phyloP scores from a whole-genome alignment of 805 yeast species.

The Alloascoidea hylecoeti region DNA sequence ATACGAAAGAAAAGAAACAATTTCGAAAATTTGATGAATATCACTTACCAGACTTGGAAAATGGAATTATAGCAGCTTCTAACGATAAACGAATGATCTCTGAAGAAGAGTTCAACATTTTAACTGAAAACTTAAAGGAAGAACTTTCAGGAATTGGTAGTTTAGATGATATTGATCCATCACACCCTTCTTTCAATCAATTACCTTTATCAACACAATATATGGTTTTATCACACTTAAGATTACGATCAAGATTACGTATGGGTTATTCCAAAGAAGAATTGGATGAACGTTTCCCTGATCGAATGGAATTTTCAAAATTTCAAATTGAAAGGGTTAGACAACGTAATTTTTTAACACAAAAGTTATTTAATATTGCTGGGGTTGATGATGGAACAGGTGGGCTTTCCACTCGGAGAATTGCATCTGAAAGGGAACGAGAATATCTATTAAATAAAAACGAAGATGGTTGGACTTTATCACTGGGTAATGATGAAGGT shows the following conservation, averaged over 20 bases:
- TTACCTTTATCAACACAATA: slow-evolving; percentile 84
- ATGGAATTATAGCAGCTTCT: slow-evolving; percentile 31
- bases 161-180: neutral
- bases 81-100: slow-evolving; percentile 65
- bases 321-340: slow-evolving; percentile 91
- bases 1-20: slow-evolving; percentile 6
- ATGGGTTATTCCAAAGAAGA: slow-evolving; percentile 95
- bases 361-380: slow-evolving; percentile 65
- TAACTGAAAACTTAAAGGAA: slow-evolving; percentile 38
- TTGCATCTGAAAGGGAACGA: slow-evolving; percentile 73
- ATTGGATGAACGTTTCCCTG: slow-evolving; percentile 65
- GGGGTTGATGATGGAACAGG: slow-evolving; percentile 48
- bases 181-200: slow-evolving; percentile 30
- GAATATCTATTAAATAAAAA: slow-evolving; percentile 64
- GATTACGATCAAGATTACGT: slow-evolving; percentile 78
- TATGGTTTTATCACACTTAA: slow-evolving; percentile 68
- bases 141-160: slow-evolving; percentile 53
- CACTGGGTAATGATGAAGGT: slow-evolving; percentile 34
- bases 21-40: slow-evolving; percentile 66
- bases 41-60: slow-evolving; percentile 59
- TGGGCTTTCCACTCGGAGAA: slow-evolving; percentile 31
- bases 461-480: slow-evolving; percentile 74
- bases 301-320: slow-evolving; percentile 78
- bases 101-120: slow-evolving; percentile 53
- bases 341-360: slow-evolving; percentile 83